A percentile compares a stretch with the other conserved stretches of the same genome.
These are phyloP conservation scores for Pseudozyma sp. DNA, from an alignment of 1,284 basidiomycete species.

Conservation along the genomic window DNA sequence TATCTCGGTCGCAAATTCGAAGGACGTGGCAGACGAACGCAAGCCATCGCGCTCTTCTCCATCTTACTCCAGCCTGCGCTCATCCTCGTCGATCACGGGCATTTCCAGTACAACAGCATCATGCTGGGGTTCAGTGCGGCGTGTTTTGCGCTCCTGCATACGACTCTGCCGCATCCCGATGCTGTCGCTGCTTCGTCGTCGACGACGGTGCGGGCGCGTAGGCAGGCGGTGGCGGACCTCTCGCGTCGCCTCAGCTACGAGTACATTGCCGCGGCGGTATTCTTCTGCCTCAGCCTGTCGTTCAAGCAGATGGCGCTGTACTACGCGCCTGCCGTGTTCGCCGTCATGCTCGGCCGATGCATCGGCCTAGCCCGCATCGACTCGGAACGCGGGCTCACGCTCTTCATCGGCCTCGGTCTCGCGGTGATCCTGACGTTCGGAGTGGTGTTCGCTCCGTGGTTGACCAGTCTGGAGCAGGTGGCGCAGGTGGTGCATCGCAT, in stretches of 20 bases:
- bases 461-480: conserved; percentile 74
- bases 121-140: conserved; percentile 65
- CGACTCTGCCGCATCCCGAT: conserved; percentile 62
- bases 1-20: conserved; percentile 58
- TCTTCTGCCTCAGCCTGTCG: conserved; percentile 82
- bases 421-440: conserved; percentile 73
- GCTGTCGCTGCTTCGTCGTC: conserved; percentile 1
- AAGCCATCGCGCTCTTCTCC: conserved; percentile 68
- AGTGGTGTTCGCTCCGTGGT: conserved; percentile 80
- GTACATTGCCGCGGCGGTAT: conserved; percentile 80
- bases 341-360: conserved; percentile 70
- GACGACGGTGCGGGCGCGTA: conserved; percentile 10
- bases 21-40: conserved; percentile 59
- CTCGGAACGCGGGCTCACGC: conserved; percentile 73
- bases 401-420: conserved; percentile 78
- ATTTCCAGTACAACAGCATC: conserved; percentile 77
- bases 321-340: conserved; percentile 80
- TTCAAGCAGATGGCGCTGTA: conserved; percentile 98
- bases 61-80: conserved; percentile 85
- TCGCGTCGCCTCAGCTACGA: conserved; percentile 63
- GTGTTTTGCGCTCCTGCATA: conserved; percentile 60
- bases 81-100: conserved; percentile 86
- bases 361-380: conserved; percentile 82
- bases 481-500: conserved; percentile 80
- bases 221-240: conserved; percentile 49